These are phyloP conservation scores for Coelastrella sp. DNA, from an alignment of 139 green algal genomes.

Conservation along the genomic window DNA sequence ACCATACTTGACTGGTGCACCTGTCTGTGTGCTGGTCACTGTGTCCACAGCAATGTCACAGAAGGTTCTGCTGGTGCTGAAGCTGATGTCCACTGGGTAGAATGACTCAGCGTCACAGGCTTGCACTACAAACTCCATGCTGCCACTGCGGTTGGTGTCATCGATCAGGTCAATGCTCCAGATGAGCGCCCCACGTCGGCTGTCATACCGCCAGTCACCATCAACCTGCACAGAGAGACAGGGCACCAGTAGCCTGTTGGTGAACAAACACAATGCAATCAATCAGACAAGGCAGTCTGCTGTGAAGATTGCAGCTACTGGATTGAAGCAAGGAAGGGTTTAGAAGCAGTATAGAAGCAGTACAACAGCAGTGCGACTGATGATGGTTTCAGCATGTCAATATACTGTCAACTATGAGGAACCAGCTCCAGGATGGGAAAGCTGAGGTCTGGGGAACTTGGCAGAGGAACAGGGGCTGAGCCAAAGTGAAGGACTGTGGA, in stretches of 20 bases:
- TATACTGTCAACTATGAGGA: too few relatives aligned
- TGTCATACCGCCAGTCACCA: slow-evolving; percentile 91
- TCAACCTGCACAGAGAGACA: slow-evolving; percentile 67
- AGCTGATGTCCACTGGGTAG: slow-evolving; percentile 95
- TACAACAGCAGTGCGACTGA: too few relatives aligned
- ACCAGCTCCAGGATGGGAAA: too few relatives aligned
- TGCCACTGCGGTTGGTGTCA: slow-evolving; percentile 87
- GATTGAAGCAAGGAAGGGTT: too few relatives aligned
- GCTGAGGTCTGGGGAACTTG: too few relatives aligned
- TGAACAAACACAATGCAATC: background rate
- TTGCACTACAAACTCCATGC: slow-evolving; percentile 95
- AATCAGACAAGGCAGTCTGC: background rate
- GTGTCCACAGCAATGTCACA: slow-evolving; percentile 82
- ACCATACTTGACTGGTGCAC: slow-evolving; percentile 76
- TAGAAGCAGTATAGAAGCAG: too few relatives aligned
- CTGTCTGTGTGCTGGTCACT: slow-evolving; percentile 67
- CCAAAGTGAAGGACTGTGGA: too few relatives aligned
- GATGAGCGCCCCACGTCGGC: slow-evolving; percentile 70
- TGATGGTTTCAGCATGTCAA: too few relatives aligned
- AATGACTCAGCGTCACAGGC: slow-evolving; percentile 79
- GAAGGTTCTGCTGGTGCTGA: slow-evolving; percentile 79
- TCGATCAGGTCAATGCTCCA: slow-evolving; percentile 97
- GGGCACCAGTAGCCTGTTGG: background rate
- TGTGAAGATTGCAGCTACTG: too few relatives aligned
- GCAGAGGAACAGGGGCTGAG: too few relatives aligned